These are phyloP conservation scores for Fusarium sp. DNA, from an alignment of 2,329 filamentous ascomycete species.

Conservation along the genomic window DNA sequence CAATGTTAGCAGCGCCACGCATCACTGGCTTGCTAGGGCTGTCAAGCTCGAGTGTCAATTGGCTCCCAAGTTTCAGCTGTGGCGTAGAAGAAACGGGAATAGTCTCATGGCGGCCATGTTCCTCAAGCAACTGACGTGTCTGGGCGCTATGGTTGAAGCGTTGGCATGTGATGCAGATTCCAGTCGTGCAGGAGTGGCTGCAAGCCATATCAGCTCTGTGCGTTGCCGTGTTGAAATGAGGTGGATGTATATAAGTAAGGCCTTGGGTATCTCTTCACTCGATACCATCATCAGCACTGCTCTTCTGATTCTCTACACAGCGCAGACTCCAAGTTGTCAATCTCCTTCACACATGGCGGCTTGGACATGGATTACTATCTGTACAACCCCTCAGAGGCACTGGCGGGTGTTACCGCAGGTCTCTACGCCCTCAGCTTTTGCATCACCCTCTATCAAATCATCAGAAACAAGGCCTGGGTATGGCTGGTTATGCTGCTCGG, in stretches of 20 bases:
- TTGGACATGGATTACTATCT: conserved; percentile 27
- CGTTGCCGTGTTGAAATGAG: not conserved
- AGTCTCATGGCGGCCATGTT: conserved; percentile 6
- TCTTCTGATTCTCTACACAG: no score
- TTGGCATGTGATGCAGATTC: conserved; percentile 9
- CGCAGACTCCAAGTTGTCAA: not conserved
- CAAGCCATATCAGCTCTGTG: not conserved
- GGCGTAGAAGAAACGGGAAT: not conserved
- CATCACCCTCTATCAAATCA: conserved; percentile 26
- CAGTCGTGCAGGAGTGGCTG: conserved; percentile 4
- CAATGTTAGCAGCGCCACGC: conserved; percentile 6
- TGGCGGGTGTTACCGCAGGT: conserved; percentile 34
- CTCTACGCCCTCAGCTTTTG: conserved; percentile 32
- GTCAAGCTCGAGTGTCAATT: not conserved
- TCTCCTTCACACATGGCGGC: not conserved
- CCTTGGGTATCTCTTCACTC: not conserved
- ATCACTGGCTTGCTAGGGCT: conserved; percentile 8
- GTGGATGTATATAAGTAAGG: conserved; percentile 10
- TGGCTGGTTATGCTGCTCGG: conserved; percentile 34
- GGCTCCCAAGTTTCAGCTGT: not conserved
- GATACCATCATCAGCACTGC: not conserved
- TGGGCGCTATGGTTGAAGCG: not conserved
- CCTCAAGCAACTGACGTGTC: not conserved
- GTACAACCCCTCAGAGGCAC: conserved; percentile 27
- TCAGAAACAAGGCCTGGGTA: conserved; percentile 33